These are phyloP conservation scores for Lagenaria siceraria DNA, from an alignment of 306 rosid species.

Conservation along the genomic window DNA sequence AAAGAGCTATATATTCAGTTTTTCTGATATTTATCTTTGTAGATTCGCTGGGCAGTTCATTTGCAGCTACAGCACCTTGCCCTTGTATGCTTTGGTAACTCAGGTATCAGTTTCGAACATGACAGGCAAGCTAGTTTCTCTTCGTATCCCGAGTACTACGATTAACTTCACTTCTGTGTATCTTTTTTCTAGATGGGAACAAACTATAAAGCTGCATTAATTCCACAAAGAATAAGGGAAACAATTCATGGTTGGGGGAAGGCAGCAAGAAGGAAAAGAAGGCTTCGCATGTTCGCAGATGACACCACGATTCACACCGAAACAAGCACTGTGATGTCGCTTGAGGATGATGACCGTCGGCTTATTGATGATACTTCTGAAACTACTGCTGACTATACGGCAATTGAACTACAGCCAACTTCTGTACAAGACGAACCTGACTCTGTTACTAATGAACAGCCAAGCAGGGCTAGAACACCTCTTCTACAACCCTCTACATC, in stretches of 20 bases:
- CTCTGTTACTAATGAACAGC: constrained; percentile 40
- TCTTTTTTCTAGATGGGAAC: constrained; percentile 76
- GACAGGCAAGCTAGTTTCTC: background rate
- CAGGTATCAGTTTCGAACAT: constrained; percentile 39
- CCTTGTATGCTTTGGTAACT: constrained; percentile 87
- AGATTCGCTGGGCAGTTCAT: constrained; percentile 90
- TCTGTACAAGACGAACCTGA: constrained; percentile 19
- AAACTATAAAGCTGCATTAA: constrained; percentile 79
- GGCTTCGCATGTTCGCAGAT: constrained; percentile 45
- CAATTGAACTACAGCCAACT: constrained; percentile 47
- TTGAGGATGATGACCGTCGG: constrained; percentile 53
- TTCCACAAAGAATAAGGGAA: constrained; percentile 77
- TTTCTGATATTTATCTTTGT: constrained; percentile 10
- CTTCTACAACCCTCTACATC: constrained; percentile 72
- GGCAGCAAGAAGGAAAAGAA: constrained; percentile 73
- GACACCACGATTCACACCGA: constrained; percentile 74
- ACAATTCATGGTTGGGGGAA: constrained; percentile 88
- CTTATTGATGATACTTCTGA: constrained; percentile 24
- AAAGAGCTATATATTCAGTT: background rate
- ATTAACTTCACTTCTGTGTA: background rate
- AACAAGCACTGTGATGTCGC: constrained; percentile 56
- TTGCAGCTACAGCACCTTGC: constrained; percentile 97
- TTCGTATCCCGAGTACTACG: background rate
- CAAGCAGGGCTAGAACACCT: constrained; percentile 51
- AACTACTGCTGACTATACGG: constrained; percentile 12